These are phyloP conservation scores for Echinosophora koreensis DNA, from an alignment of 306 rosid genomes.

Conservation along the genomic window DNA sequence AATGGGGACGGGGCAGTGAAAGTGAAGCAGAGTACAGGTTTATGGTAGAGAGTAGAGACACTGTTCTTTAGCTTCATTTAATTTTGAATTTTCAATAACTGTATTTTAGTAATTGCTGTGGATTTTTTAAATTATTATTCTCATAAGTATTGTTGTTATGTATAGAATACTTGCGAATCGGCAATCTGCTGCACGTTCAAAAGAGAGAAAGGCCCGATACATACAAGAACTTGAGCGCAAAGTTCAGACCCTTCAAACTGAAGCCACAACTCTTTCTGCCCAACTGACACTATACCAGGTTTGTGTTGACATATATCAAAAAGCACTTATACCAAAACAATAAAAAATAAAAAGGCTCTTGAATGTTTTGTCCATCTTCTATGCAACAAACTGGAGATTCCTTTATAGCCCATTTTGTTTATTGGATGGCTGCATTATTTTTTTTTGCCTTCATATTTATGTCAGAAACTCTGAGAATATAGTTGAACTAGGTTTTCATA, in stretches of 20 bases:
- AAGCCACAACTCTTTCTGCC: conserved; percentile 99
- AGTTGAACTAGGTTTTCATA: conserved; percentile 7
- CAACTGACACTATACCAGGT: conserved; percentile 98
- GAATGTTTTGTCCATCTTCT: conserved; percentile 14
- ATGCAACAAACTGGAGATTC: conserved; percentile 1
- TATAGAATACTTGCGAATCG: conserved; percentile 93
- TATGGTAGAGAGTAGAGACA: background rate
- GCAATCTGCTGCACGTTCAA: conserved; percentile 99
- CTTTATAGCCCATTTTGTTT: conserved; percentile 20
- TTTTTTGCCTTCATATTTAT: conserved; percentile 14
- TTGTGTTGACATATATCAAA: conserved; percentile 35
- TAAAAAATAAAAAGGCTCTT: background rate
- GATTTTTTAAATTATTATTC: conserved; percentile 13
- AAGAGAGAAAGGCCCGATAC: conserved; percentile 96
- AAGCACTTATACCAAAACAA: background rate
- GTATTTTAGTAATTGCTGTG: background rate
- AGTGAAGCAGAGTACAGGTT: conserved; percentile 5
- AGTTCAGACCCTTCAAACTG: conserved; percentile 98
- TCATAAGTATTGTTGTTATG: conserved; percentile 42
- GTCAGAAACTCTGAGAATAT: conserved; percentile 16
- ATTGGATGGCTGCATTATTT: background rate
- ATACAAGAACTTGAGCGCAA: conserved; percentile 98
- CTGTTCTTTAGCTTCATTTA: conserved; percentile 15
- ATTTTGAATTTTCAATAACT: conserved; percentile 5
- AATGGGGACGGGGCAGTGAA: conserved; percentile 16